Base-by-base conservation (phyloP, 2,329 filamentous ascomycete species). In the Neofusicoccum cordaticola region DNA sequence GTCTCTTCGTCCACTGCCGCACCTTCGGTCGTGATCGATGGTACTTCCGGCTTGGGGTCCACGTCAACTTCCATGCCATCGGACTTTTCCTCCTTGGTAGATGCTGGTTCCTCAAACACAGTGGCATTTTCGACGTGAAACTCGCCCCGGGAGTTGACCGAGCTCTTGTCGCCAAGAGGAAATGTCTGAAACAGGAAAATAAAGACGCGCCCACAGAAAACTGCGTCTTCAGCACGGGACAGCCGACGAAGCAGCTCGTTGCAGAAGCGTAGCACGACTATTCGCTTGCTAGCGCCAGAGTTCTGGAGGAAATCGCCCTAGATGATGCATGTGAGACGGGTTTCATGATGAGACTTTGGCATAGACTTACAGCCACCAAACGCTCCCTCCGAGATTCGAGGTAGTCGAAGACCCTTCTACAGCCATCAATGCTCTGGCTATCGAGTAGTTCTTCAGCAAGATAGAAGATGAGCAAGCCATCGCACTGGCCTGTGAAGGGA, bases 121-220 rank as follows among this genome's bases (percentile, higher is more conserved):
- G 96, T 99, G 63, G 93, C 86, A 81, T 99, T 99, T 72, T 98
- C 95, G 31, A 91, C 87, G 73, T 99, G 95, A 70, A 95, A 99
- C 79, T 98, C 94, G 70, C 95, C 95, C 60, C 95, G 87, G 44
- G 98, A 83, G 73, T 99, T 99, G 57, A 99, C 95, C 0, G 95
- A 97, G 75, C 95, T 98, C 75, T 94, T 95, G 78, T 99, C 96
- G 37, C 94, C 94, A 0, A 99, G 83, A 1, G 95, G 95, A 72
- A 99, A 98, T 76, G 93, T 96, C 76, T 99, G 95, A 77, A 98
- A 99, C 74, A 99, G 87, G 77, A 97, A 99, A 68, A 99, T 97
- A 77, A 98, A 98, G 31, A 99, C 95, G 44, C 95, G 87, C 15
- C 95, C 95, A 73, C 95, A 99, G 75, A 99, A 99, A 0, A 96